These are phyloP conservation scores for Hortiboletus campestris DNA, from an alignment of 768 basidiomycete genomes.

Conservation along the genomic window DNA sequence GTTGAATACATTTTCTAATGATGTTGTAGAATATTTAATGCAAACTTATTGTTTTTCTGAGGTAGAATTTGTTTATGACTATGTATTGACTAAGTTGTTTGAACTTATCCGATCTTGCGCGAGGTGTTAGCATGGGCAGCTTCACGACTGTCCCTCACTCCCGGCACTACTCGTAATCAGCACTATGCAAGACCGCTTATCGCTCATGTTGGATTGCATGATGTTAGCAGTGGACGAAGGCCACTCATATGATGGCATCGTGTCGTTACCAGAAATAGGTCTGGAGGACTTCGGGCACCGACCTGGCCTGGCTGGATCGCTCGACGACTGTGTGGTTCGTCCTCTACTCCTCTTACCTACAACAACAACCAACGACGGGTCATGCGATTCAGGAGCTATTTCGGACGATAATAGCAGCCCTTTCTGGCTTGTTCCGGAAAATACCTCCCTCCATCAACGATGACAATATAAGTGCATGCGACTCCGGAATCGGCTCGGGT, in stretches of 20 bases:
- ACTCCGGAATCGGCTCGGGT: background rate
- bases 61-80: too few relatives aligned
- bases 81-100: too few relatives aligned
- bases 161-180: too few relatives aligned
- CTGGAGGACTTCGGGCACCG: slow-evolving; percentile 1
- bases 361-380: background rate
- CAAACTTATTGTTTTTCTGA: too few relatives aligned
- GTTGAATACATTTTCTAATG: too few relatives aligned
- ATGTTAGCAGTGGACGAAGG: slow-evolving; percentile 1
- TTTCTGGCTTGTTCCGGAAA: too few relatives aligned
- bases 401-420: background rate
- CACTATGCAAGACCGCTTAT: background rate
- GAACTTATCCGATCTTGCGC: too few relatives aligned
- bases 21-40: too few relatives aligned
- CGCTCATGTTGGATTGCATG: too few relatives aligned
- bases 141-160: background rate
- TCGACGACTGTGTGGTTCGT: background rate
- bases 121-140: background rate
- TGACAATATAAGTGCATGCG: background rate
- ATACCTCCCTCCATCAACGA: too few relatives aligned
- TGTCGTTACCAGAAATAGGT: slow-evolving; percentile 9
- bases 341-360: background rate
- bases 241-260: slow-evolving; percentile 9
- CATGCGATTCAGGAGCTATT: background rate
- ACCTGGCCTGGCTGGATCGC: background rate